Conservation (phyloP, 2,329 filamentous ascomycete genomes). For the Nannizziopsis barbatae region DNA sequence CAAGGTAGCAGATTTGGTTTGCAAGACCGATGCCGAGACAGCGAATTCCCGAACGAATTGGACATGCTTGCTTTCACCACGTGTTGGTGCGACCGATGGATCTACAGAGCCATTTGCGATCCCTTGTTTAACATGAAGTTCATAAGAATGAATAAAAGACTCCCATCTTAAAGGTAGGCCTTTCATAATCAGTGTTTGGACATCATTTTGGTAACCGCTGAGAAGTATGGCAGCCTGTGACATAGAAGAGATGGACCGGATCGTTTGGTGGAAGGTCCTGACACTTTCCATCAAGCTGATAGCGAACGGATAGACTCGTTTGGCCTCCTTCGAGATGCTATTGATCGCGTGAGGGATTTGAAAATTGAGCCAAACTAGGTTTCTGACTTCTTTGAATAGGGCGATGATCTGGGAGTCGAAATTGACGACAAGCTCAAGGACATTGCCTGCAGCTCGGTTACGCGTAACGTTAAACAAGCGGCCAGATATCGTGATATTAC, state of each 20-base stretch:
- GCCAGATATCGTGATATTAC: constrained; percentile 83
- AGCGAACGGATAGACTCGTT: constrained; percentile 93
- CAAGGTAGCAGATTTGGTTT: constrained; percentile 73
- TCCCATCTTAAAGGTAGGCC: constrained; percentile 91
- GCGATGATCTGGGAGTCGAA: constrained; percentile 97
- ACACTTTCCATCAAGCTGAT: constrained; percentile 98
- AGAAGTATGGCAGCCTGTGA: constrained; percentile 76
- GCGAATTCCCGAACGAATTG: constrained; percentile 94
- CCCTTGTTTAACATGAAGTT: constrained; percentile 64
- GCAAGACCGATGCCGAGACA: constrained; percentile 71
- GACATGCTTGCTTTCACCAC: constrained; percentile 80
- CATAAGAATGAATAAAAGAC: constrained; percentile 93
- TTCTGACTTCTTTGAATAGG: constrained; percentile 95
- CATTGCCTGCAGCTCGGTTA: constrained; percentile 81
- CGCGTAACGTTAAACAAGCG: constrained; percentile 81
- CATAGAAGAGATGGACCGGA: constrained; percentile 73
- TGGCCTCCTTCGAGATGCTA: constrained; percentile 96
- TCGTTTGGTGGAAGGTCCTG: constrained; percentile 81
- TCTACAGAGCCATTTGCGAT: constrained; percentile 51
- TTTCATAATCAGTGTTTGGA: constrained; percentile 70
- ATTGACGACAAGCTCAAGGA: constrained; percentile 80
- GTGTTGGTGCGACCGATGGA: constrained; percentile 43
- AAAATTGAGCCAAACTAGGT: constrained; percentile 89
- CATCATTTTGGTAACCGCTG: constrained; percentile 83
- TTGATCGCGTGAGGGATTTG: constrained; percentile 88